These are phyloP conservation scores for Rhizoctonia solani DNA, from an alignment of 1,284 basidiomycete species.

Conservation along the genomic window DNA sequence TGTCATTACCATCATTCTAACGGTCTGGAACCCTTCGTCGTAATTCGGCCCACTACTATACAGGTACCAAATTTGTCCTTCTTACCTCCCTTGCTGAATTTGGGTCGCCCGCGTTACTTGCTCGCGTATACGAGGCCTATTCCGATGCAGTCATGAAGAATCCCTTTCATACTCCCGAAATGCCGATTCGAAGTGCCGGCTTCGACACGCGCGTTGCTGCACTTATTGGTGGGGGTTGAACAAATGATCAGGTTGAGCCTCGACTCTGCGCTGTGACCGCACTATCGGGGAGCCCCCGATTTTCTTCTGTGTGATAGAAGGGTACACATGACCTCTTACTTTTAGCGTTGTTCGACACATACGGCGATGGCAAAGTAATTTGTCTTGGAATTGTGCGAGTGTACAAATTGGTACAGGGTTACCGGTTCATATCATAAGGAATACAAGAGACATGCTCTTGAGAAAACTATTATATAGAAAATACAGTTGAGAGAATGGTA, in stretches of 20 bases:
- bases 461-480: constrained; percentile 1
- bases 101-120: constrained; percentile 71
- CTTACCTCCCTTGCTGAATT: constrained; percentile 79
- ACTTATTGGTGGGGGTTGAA: constrained; percentile 33
- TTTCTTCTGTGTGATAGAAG: not conserved
- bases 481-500: no score
- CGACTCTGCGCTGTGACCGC: constrained; percentile 27
- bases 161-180: constrained; percentile 97
- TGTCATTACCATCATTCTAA: constrained; percentile 1
- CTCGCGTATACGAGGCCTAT: constrained; percentile 88
- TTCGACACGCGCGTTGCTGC: constrained; percentile 74
- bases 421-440: not conserved
- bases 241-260: constrained; percentile 6
- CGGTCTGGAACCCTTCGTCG: not conserved
- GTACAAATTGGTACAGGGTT: constrained; percentile 6
- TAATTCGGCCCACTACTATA: constrained; percentile 3
- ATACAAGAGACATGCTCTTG: constrained; percentile 6
- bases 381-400: constrained; percentile 19
- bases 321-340: constrained; percentile 1
- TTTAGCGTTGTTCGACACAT: constrained; percentile 6
- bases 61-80: constrained; percentile 97
- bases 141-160: constrained; percentile 98
- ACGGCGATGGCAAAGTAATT: not conserved
- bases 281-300: constrained; percentile 31
- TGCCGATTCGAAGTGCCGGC: constrained; percentile 92